These are phyloP conservation scores for Trichophyton simii DNA, from an alignment of 2,329 filamentous ascomycete species.

Conservation along the genomic window DNA sequence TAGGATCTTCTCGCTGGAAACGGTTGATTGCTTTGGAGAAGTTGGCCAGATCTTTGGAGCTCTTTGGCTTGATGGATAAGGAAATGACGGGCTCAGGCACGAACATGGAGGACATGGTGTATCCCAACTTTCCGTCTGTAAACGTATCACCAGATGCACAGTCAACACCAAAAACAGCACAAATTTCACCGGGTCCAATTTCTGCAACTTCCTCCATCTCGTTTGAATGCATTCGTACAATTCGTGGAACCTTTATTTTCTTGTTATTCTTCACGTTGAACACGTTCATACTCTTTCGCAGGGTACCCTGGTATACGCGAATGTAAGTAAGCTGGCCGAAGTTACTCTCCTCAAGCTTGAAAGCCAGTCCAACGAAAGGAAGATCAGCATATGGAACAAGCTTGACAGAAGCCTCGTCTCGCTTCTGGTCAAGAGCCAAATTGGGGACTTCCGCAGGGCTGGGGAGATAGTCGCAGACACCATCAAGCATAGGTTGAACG, in stretches of 20 bases:
- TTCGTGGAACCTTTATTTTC: conserved; percentile 91
- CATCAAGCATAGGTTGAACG: conserved; percentile 92
- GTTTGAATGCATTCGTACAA: conserved; percentile 98
- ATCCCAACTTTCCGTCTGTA: conserved; percentile 82
- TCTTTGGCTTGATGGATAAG: conserved; percentile 91
- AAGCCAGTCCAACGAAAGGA: conserved; percentile 88
- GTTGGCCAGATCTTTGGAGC: conserved; percentile 78
- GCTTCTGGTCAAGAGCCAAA: conserved; percentile 70
- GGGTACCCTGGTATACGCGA: conserved; percentile 86
- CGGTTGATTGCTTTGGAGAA: conserved; percentile 98
- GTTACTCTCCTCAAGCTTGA: conserved; percentile 98
- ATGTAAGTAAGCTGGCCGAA: conserved; percentile 98
- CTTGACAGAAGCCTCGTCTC: conserved; percentile 66
- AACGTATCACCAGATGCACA: conserved; percentile 97
- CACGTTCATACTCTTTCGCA: conserved; percentile 78
- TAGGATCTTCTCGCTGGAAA: conserved; percentile 96
- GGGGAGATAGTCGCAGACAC: conserved; percentile 88
- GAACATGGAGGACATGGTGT: conserved; percentile 94
- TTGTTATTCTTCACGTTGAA: conserved; percentile 91
- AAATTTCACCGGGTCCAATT: conserved; percentile 93
- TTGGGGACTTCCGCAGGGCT: conserved; percentile 86
- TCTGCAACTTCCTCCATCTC: conserved; percentile 96
- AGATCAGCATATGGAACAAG: conserved; percentile 64
- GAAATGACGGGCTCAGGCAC: conserved; percentile 97
- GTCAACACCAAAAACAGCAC: conserved; percentile 94